A percentile compares a stretch with the other conserved stretches of the same genome.
Evolutionary conservation across 2,329 filamentous ascomycete species (phyloP).

Genomic region (Delphinella strobiligena): DNA sequence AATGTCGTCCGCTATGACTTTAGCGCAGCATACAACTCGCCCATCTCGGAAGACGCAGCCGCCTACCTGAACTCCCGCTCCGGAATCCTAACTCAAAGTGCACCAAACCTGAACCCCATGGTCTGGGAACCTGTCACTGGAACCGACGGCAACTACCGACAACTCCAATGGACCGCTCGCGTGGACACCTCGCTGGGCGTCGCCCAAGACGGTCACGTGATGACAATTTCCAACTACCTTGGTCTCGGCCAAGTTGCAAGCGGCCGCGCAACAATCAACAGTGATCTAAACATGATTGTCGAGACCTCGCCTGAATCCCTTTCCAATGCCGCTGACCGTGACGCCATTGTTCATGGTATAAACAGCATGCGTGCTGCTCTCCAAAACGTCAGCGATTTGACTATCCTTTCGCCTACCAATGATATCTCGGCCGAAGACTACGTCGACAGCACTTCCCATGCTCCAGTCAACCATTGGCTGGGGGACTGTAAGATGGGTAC

Average conservation of each 20-base stretch:
- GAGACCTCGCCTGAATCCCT: not conserved
- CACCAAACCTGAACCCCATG: constrained; percentile 8
- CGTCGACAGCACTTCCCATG: constrained; percentile 5
- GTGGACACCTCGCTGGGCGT: constrained; percentile 6
- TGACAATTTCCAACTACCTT: constrained; percentile 6
- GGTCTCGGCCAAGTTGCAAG: constrained; percentile 4
- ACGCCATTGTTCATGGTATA: constrained; percentile 5
- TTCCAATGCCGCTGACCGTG: not conserved
- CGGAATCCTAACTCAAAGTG: constrained; percentile 5
- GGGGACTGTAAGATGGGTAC: constrained; percentile 7
- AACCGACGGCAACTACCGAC: constrained; percentile 1
- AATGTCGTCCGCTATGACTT: constrained; percentile 8
- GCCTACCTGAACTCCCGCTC: constrained; percentile 7
- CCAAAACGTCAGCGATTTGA: constrained; percentile 1
- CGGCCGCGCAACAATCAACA: constrained; percentile 3
- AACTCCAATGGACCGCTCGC: constrained; percentile 7
- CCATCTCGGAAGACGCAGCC: constrained; percentile 3
- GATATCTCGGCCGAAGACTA: constrained; percentile 4
- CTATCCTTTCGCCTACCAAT: constrained; percentile 3
- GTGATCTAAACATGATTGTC: constrained; percentile 6
- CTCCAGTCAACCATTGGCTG: constrained; percentile 7
- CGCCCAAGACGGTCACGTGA: constrained; percentile 4
- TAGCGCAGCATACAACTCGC: constrained; percentile 2
- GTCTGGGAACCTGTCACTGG: constrained; percentile 4
- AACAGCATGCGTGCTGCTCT: constrained; percentile 3